phyloP scores from a whole-genome alignment of 306 rosid genomes.

The Canavalia ensiformis region DNA sequence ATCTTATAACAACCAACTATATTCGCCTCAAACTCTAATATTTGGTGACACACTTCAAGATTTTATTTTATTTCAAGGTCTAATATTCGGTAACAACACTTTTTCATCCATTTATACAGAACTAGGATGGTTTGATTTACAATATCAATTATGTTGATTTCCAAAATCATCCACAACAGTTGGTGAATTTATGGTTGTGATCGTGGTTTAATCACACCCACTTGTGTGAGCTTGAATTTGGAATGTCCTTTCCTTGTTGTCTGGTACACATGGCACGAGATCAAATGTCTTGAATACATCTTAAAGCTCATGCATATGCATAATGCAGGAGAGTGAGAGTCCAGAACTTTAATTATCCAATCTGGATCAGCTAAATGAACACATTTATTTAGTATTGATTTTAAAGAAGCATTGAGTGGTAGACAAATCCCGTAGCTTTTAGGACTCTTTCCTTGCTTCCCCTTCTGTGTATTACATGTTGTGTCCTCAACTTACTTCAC shows the following conservation, averaged over 20 bases:
- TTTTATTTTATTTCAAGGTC: not conserved
- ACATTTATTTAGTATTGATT: constrained; percentile 27
- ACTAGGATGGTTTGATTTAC: constrained; percentile 26
- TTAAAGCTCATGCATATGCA: constrained; percentile 28
- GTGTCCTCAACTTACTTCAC: constrained; percentile 23
- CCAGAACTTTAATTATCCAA: not conserved
- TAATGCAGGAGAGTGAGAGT: constrained; percentile 10
- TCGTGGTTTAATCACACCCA: not conserved
- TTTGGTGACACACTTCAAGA: constrained; percentile 24
- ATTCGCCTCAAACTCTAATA: not conserved
- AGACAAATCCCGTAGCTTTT: constrained; percentile 10
- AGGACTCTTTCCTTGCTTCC: constrained; percentile 31
- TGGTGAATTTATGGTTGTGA: constrained; percentile 20
- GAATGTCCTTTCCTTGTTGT: constrained; percentile 19
- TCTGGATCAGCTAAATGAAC: constrained; percentile 29
- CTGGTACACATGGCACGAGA: not conserved
- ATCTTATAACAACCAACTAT: not conserved
- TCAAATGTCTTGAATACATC: constrained; percentile 30
- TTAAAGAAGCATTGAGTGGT: constrained; percentile 1
- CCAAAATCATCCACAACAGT: constrained; percentile 1
- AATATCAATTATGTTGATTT: constrained; percentile 8
- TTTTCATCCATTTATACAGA: constrained; percentile 1
- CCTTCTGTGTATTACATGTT: constrained; percentile 26
- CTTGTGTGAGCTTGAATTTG: constrained; percentile 30
- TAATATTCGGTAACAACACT: constrained; percentile 10